phyloP scores from a whole-genome alignment of 495 filamentous ascomycete genomes.

The Xylaria castorea region DNA sequence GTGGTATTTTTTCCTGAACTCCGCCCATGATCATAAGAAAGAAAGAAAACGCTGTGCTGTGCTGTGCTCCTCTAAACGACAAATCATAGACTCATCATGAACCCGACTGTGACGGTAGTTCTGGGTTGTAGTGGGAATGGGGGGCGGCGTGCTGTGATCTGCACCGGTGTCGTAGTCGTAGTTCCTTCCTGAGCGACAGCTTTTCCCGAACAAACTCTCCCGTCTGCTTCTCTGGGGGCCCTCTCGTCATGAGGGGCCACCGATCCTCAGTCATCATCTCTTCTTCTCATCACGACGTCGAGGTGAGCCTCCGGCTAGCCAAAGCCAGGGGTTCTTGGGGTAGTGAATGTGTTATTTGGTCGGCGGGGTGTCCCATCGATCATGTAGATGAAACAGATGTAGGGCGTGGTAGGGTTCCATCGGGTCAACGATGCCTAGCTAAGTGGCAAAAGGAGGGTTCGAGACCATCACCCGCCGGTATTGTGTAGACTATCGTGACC shows the following conservation, averaged over 20 bases:
- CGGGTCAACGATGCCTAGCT: conserved; percentile 14
- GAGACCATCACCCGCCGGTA: conserved; percentile 10
- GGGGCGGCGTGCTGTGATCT: conserved; percentile 20
- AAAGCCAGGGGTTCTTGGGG: neutral
- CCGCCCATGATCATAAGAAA: conserved; percentile 17
- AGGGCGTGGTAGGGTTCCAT: conserved; percentile 23
- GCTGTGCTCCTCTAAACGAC: conserved; percentile 25
- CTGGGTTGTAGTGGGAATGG: neutral
- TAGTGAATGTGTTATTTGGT: conserved; percentile 17
- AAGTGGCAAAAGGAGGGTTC: conserved; percentile 11
- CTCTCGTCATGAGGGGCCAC: neutral
- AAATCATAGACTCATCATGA: conserved; percentile 29
- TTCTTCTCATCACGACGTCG: conserved; percentile 22
- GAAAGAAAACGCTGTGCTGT: conserved; percentile 9
- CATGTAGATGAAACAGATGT: conserved; percentile 21
- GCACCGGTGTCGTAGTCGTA: conserved; percentile 5
- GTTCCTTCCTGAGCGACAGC: conserved; percentile 16
- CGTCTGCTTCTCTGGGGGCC: neutral
- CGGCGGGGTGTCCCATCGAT: conserved; percentile 14
- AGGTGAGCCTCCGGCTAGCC: conserved; percentile 13
- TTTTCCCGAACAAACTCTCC: conserved; percentile 9
- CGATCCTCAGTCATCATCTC: conserved; percentile 21
- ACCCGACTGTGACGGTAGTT: conserved; percentile 20
- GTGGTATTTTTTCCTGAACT: conserved; percentile 28
- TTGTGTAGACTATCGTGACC: conserved; percentile 20